Conservation (phyloP, 2,329 filamentous ascomycete species). For the Pseudocercospora musae region DNA sequence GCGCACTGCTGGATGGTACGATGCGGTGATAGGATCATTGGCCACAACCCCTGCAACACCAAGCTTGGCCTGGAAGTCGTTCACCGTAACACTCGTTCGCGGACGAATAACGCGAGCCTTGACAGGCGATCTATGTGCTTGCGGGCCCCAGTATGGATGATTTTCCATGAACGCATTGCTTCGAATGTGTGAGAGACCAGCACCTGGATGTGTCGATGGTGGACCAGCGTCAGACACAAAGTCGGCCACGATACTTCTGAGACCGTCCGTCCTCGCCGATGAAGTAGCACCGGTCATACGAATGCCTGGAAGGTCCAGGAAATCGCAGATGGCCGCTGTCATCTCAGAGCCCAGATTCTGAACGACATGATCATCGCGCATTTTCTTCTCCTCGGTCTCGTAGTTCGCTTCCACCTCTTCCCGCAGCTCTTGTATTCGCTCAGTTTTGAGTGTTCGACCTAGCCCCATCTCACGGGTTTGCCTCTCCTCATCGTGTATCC, state of each 20-base stretch:
- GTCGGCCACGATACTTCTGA: slow-evolving; percentile 24
- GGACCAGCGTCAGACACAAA: slow-evolving; percentile 40
- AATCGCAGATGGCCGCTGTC: slow-evolving; percentile 51
- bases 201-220: slow-evolving; percentile 63
- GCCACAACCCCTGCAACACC: slow-evolving; percentile 47
- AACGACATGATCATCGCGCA: slow-evolving; percentile 49
- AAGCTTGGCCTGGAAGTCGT: slow-evolving; percentile 35
- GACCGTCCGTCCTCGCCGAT: slow-evolving; percentile 4
- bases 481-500: slow-evolving; percentile 22
- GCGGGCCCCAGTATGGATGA: slow-evolving; percentile 60
- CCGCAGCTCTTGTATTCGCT: slow-evolving; percentile 14
- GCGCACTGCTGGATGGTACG: background rate
- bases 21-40: slow-evolving; percentile 8
- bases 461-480: slow-evolving; percentile 19
- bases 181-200: slow-evolving; percentile 60
- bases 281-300: slow-evolving; percentile 3
- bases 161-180: slow-evolving; percentile 56
- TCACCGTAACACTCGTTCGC: slow-evolving; percentile 38
- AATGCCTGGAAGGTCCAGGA: slow-evolving; percentile 50
- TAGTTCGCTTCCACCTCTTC: slow-evolving; percentile 27
- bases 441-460: slow-evolving; percentile 8
- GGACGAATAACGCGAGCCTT: slow-evolving; percentile 57
- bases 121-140: slow-evolving; percentile 50
- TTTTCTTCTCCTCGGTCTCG: slow-evolving; percentile 32
- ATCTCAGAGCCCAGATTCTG: slow-evolving; percentile 50